Base-by-base conservation (phyloP, 805 yeast genomes). In the Saccharomycopsis olivae region DNA sequence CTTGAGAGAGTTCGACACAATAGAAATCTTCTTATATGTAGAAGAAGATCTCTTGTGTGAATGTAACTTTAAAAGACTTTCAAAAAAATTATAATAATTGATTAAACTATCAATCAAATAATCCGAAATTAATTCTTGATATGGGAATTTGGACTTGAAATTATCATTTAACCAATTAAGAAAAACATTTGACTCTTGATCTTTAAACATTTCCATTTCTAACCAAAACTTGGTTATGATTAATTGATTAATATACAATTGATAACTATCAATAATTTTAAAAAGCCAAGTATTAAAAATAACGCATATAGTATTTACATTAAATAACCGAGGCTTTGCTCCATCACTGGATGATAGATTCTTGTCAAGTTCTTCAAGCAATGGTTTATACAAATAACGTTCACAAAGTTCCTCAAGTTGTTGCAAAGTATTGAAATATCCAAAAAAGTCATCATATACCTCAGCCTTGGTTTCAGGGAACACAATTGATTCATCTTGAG, bases 391-490 rank as follows among this genome's bases (percentile, higher is more conserved):
- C 28, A 44, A 36, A 24, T 38, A 32, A 18, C 31, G 28, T 33
- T 44, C 48, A 19, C 43, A 38, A n/a, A 44, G 31, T 13, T 40
- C 46, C 33, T 44, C 48, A 14, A 41, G 27, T 25, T 44, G 41
- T 18, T 45, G 46, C 8, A 45, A 30, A 13, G 43, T 45, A 29
- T 39, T 45, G 19, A 45, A 45, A 24, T 45, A 45, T 9, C 48
- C 48, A 39, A 45, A 45, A 24, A 45, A 45, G 9, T 41, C 46
- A 30, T 45, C 43, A 25, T 45, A 45, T 11, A 45, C 48, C 15
- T 41, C 46, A 13, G 46, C 46, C 29, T 45, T 45, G 11, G 48
- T 38, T 27, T 41, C 48, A 9, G 48, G 48, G 29, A 45, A 45
- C 27, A 45, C 46, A 9, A 45, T 38, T 9, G 35, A 34, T 25